A percentile compares a stretch with the other conserved stretches of the same genome.
These are phyloP conservation scores for Solanum tarijense DNA, from an alignment of 257 asterid species.

Conservation along the genomic window DNA sequence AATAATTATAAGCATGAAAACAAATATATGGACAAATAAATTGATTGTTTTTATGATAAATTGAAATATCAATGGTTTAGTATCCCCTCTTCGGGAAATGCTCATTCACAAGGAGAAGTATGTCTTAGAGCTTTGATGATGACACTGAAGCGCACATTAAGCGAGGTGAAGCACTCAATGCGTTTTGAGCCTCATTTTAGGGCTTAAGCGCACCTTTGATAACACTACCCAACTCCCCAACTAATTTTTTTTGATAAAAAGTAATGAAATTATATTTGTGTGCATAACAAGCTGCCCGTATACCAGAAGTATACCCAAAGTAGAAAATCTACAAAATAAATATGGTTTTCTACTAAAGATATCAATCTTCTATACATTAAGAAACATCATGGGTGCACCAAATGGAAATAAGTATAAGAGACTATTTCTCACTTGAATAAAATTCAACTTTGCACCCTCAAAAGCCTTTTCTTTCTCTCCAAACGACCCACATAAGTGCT, in stretches of 20 bases:
- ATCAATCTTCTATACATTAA: background rate
- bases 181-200: too few species aligned
- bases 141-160: too few species aligned
- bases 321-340: background rate
- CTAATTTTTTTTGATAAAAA: background rate
- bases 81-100: too few species aligned
- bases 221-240: background rate
- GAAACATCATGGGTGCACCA: background rate
- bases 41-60: too few species aligned
- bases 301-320: background rate
- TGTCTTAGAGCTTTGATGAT: too few species aligned
- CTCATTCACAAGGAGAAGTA: too few species aligned
- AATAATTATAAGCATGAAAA: too few species aligned
- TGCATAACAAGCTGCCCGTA: background rate
- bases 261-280: background rate
- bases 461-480: background rate
- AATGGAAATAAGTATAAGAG: background rate
- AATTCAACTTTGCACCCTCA: background rate
- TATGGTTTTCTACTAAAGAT: background rate
- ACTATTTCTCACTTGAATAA: background rate
- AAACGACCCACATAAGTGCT: background rate
- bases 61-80: too few species aligned
- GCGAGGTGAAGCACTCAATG: too few species aligned
- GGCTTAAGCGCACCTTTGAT: too few species aligned
- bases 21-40: too few species aligned